phyloP scores from a whole-genome alignment of 2,329 filamentous ascomycete species.

The Dothidotthia symphoricarpi region DNA sequence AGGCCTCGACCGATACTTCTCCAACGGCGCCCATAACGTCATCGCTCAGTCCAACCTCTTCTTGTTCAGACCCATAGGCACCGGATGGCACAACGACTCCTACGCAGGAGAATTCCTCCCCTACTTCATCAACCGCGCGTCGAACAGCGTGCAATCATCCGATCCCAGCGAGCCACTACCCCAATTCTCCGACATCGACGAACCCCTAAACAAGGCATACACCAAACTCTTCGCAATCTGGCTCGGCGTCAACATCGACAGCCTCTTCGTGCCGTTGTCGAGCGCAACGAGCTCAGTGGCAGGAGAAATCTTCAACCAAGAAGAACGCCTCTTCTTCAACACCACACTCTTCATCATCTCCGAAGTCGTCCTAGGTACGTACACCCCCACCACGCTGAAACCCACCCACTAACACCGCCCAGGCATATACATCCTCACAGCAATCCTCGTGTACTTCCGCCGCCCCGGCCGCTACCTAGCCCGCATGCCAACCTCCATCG shows the following conservation, averaged over 20 bases:
- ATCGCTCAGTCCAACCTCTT: slow-evolving; percentile 17
- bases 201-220: slow-evolving; percentile 33
- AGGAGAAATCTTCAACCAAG: slow-evolving; percentile 15
- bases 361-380: slow-evolving; percentile 43
- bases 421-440: slow-evolving; percentile 44
- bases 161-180: slow-evolving; percentile 38
- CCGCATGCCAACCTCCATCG: slow-evolving; percentile 53
- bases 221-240: slow-evolving; percentile 43
- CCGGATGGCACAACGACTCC: slow-evolving; percentile 51
- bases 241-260: slow-evolving; percentile 44
- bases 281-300: neutral
- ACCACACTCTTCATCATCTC: slow-evolving; percentile 47
- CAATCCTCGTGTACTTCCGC: slow-evolving; percentile 43
- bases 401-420: too few species aligned
- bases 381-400: slow-evolving; percentile 42
- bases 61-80: slow-evolving; percentile 4
- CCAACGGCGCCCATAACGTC: slow-evolving; percentile 17
- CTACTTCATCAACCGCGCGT: slow-evolving; percentile 42
- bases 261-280: slow-evolving; percentile 34
- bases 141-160: slow-evolving; percentile 33
- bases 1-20: slow-evolving; percentile 6
- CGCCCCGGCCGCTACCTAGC: slow-evolving; percentile 48
- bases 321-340: slow-evolving; percentile 52
- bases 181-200: slow-evolving; percentile 20
- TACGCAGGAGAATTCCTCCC: slow-evolving; percentile 48